Evolutionary conservation across 192 early-diverging fungal species (phyloP), one percentile per base, ranked within the genome.

Genomic region (Lobosporangium transversale): DNA sequence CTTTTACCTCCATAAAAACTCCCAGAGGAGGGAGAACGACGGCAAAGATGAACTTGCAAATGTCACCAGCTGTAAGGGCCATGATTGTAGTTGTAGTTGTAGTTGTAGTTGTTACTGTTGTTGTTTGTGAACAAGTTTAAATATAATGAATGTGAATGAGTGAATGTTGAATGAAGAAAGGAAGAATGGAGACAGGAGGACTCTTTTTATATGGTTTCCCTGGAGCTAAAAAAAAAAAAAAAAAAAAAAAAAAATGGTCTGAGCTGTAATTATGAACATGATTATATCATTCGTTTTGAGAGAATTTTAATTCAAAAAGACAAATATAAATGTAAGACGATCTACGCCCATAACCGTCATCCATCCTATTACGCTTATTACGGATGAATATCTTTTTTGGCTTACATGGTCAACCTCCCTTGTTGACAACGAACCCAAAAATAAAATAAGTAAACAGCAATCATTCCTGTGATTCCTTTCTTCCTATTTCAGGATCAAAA

Each of bases 21-120:
- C 83, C 83, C n/a, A 85, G 63, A 61, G 83, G 83, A 27, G 83
- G 83, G 37, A 85, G 37, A 53, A 85, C 70, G 53, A 85, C 47
- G 30, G 83, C 82, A 37, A 79, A 83, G 53, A 83, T 49, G 33
- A 85, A 79, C 65, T 85, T 85, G 75, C 66, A 83, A 60, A 82
- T 79, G 52, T 85, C 84, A 42, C 60, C 14, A 47, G 47, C 80
- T 37, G 84, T 85, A 12, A 85, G 59, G 54, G 81, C 76, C 84
- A 85, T 24, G 53, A 63, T 50, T 52, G 42, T 18, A 40, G 51
- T 48, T 23, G 47, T 43, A 31, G 57, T 24, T 40, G 37, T 40
- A 40, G 31, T 35, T 33, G n/a, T 55, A 27, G 47, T 48, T 15
- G 37, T 53, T 5, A 8, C 5, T 1, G 50, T 33, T 23, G 29